A percentile compares a stretch with the other conserved stretches of the same genome.
phyloP scores from a whole-genome alignment of 306 rosid genomes.

The Fagus crenata region DNA sequence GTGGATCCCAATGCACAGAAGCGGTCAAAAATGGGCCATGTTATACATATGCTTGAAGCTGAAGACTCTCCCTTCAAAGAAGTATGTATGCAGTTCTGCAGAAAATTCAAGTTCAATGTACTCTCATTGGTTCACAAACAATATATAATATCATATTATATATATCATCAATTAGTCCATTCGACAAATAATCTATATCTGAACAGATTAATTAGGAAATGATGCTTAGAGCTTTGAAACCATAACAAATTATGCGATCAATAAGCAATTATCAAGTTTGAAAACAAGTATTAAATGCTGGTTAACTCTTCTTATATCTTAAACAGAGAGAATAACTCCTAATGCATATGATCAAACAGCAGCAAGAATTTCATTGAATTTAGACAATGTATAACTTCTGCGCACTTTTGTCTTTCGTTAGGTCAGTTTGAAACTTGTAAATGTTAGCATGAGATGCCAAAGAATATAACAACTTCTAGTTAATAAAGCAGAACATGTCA shows the following conservation, averaged over 20 bases:
- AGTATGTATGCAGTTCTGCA: conserved; percentile 47
- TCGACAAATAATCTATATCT: not conserved
- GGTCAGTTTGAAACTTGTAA: not conserved
- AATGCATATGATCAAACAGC: no score
- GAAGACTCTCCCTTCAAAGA: conserved; percentile 71
- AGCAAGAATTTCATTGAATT: no score
- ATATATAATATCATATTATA: not conserved
- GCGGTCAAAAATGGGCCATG: conserved; percentile 87
- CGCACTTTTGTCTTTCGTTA: not conserved
- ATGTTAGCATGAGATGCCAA: not conserved
- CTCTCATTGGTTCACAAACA: conserved; percentile 3
- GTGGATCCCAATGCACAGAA: conserved; percentile 79
- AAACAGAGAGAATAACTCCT: no score
- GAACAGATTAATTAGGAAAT: not conserved
- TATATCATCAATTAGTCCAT: not conserved
- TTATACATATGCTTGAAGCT: conserved; percentile 94
- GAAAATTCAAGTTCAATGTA: conserved; percentile 20
- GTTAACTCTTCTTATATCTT: not conserved
- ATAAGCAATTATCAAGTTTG: not conserved
- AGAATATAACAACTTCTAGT: not conserved
- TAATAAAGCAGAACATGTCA: not conserved
- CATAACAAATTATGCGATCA: not conserved
- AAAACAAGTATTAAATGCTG: not conserved
- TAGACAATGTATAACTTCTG: no score
- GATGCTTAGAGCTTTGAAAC: not conserved